Percentiles rank a stretch among this genome's conserved stretches.
Conservation (phyloP, 208 protist species). For the Wallacemonas sp. region DNA sequence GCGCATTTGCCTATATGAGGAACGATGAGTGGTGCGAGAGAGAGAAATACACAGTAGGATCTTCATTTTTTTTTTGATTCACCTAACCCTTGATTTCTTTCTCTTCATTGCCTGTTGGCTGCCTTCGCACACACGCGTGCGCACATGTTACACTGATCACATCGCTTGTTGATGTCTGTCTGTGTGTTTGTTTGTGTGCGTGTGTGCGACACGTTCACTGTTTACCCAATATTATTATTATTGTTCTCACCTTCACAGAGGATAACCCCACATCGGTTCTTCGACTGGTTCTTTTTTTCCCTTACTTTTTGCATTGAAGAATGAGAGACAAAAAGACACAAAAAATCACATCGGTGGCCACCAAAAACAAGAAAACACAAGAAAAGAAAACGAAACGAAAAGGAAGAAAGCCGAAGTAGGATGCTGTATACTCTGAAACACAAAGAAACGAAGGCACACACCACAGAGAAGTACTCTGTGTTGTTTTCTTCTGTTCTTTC, state of each 20-base stretch:
- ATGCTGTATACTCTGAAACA: too few relatives aligned
- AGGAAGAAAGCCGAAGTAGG: slow-evolving; percentile 18
- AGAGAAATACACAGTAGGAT: neutral
- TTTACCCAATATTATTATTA: too few relatives aligned
- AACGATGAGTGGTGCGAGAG: too few relatives aligned
- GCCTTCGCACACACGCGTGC: too few relatives aligned
- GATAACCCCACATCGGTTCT: neutral
- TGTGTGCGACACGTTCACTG: too few relatives aligned
- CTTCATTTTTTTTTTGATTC: slow-evolving; percentile 14
- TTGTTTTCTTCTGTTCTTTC: neutral
- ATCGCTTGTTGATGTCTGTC: too few relatives aligned
- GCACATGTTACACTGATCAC: too few relatives aligned
- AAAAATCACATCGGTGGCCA: slow-evolving; percentile 11
- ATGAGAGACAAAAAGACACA: slow-evolving; percentile 3
- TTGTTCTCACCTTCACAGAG: neutral
- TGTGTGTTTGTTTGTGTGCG: too few relatives aligned
- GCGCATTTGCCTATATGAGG: too few relatives aligned
- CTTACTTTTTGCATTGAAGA: slow-evolving; percentile 11
- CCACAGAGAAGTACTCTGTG: slow-evolving; percentile 8
- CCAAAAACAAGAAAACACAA: slow-evolving; percentile 4
- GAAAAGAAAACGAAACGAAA: slow-evolving; percentile 22
- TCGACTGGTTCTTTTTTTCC: slow-evolving; percentile 12
- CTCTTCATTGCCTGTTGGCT: neutral
- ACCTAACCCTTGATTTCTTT: neutral
- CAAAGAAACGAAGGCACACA: slow-evolving; percentile 1